Evolutionary conservation across 306 rosid genomes (phyloP).

Genomic region (Lathyrus oleraceus): DNA sequence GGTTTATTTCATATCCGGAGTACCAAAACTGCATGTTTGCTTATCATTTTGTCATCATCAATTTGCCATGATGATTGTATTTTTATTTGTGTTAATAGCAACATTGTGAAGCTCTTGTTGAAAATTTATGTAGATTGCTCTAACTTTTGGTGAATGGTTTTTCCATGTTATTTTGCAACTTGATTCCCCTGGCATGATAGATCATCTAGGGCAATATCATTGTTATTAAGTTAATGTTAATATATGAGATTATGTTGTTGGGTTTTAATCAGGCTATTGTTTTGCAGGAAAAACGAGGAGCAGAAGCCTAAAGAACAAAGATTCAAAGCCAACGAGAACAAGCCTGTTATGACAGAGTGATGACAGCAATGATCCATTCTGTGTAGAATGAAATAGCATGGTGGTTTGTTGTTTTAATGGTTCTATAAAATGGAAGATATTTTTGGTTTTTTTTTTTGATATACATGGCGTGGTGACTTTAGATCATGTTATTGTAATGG

Average conservation of each 20-base stretch:
- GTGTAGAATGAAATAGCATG: conserved; percentile 21
- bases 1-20: not conserved
- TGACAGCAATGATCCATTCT: conserved; percentile 16
- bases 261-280: not conserved
- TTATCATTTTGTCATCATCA: not conserved
- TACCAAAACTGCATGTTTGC: not conserved
- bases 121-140: not conserved
- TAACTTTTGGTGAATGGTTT: not conserved
- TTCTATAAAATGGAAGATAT: not conserved
- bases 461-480: not conserved
- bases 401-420: conserved; percentile 18
- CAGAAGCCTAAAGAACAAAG: conserved; percentile 91
- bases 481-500: conserved; percentile 9
- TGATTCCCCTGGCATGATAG: not conserved
- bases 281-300: conserved; percentile 81
- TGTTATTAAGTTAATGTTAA: not conserved
- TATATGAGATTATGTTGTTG: conserved; percentile 17
- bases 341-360: conserved; percentile 95
- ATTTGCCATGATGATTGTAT: not conserved
- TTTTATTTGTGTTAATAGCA: not conserved
- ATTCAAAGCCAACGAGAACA: conserved; percentile 87
- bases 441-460: not conserved
- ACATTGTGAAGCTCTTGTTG: not conserved
- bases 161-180: not conserved
- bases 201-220: not conserved